Conservation (phyloP, 306 rosid genomes). For the Quercus gilva region DNA sequence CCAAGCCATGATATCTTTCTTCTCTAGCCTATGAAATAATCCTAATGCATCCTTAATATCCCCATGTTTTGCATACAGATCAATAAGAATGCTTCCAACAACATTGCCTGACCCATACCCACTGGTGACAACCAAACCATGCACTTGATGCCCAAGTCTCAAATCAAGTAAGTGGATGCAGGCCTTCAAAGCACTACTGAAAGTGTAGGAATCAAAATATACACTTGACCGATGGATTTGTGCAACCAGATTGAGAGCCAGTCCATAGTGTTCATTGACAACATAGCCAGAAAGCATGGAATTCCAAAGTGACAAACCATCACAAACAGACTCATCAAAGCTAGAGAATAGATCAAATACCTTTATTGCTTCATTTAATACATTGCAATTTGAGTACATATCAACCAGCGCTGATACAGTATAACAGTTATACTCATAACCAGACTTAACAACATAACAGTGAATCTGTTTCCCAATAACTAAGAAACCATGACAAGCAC, state of each 20-base stretch:
- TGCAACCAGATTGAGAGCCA: constrained; percentile 52
- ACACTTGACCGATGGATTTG: constrained; percentile 46
- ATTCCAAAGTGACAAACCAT: constrained; percentile 68
- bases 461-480: constrained; percentile 65
- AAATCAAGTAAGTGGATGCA: constrained; percentile 50
- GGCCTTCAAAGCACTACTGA: constrained; percentile 60
- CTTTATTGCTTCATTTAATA: constrained; percentile 45
- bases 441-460: constrained; percentile 50
- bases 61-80: constrained; percentile 56
- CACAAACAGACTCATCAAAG: constrained; percentile 25
- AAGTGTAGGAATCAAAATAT: constrained; percentile 63
- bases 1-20: constrained; percentile 75
- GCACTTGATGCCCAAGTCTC: constrained; percentile 68
- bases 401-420: constrained; percentile 72
- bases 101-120: constrained; percentile 65
- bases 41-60: constrained; percentile 46
- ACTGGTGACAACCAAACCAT: constrained; percentile 60
- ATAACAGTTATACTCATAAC: constrained; percentile 58
- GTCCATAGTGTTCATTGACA: constrained; percentile 33
- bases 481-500: constrained; percentile 38
- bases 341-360: constrained; percentile 45
- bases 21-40: constrained; percentile 60
- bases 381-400: constrained; percentile 71
- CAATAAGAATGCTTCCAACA: constrained; percentile 76
- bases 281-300: constrained; percentile 82